phyloP scores from a whole-genome alignment of 805 yeast genomes.

The Wickerhamomyces rabaulensis region DNA sequence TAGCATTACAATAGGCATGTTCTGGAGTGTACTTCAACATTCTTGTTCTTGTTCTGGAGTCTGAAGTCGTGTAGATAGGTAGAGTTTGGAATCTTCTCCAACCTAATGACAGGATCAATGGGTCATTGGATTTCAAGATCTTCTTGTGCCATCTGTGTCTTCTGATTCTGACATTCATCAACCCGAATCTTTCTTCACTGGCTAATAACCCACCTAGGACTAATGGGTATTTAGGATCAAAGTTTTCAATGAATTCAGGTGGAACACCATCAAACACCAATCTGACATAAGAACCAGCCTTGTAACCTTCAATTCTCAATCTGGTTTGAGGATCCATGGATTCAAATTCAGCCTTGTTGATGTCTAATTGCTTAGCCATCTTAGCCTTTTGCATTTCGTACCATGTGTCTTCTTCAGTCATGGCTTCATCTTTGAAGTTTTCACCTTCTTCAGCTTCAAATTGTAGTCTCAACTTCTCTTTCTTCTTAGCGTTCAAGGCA shows the following conservation, averaged over 20 bases:
- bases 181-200: slow-evolving; percentile 90
- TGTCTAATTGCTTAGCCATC: slow-evolving; percentile 92
- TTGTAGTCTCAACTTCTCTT: slow-evolving; percentile 82
- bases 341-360: slow-evolving; percentile 76
- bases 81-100: slow-evolving; percentile 98
- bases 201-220: slow-evolving; percentile 87
- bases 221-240: slow-evolving; percentile 80
- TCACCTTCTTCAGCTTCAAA: slow-evolving; percentile 80
- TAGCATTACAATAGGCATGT: slow-evolving; percentile 92
- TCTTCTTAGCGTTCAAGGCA: slow-evolving; percentile 77
- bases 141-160: slow-evolving; percentile 99
- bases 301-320: slow-evolving; percentile 79
- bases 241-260: slow-evolving; percentile 83
- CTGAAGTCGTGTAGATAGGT: slow-evolving; percentile 94
- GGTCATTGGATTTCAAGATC: slow-evolving; percentile 92
- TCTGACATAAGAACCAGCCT: slow-evolving; percentile 92
- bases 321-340: slow-evolving; percentile 74
- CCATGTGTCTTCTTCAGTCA: slow-evolving; percentile 91
- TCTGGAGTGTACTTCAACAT: slow-evolving; percentile 98
- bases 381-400: slow-evolving; percentile 95
- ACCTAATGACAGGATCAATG: slow-evolving; percentile 87
- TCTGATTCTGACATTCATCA: slow-evolving; percentile 88
- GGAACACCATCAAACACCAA: slow-evolving; percentile 80
- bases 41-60: slow-evolving; percentile 95
- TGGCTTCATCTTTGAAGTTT: slow-evolving; percentile 75